These are phyloP conservation scores for Ambrosiella xylebori DNA, from an alignment of 2,329 filamentous ascomycete genomes.

Conservation along the genomic window DNA sequence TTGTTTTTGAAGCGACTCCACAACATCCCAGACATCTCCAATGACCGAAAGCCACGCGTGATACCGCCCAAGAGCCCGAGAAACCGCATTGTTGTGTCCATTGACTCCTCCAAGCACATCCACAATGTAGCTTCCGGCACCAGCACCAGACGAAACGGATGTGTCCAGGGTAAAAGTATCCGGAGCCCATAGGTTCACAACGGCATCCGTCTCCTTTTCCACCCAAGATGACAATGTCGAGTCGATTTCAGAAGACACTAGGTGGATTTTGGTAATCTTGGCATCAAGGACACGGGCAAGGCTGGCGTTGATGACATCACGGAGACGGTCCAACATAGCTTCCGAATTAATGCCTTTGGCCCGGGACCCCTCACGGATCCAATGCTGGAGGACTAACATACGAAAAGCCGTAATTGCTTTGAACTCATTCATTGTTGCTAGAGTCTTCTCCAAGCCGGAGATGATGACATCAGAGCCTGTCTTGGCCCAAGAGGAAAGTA, in stretches of 20 bases:
- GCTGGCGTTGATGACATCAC: conserved; percentile 50
- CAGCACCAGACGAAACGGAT: conserved; percentile 26
- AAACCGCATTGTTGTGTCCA: conserved; percentile 52
- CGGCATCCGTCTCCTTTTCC: conserved; percentile 30
- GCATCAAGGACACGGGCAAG: conserved; percentile 44
- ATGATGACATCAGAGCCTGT: conserved; percentile 42
- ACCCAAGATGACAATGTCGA: conserved; percentile 45
- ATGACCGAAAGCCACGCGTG: conserved; percentile 57
- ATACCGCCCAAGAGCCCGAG: conserved; percentile 45
- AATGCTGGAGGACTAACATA: conserved; percentile 52
- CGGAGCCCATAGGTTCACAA: conserved; percentile 48
- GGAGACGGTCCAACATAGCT: conserved; percentile 50
- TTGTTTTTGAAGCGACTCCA: conserved; percentile 47
- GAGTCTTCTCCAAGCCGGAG: conserved; percentile 40
- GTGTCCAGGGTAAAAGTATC: conserved; percentile 41
- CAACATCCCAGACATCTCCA: conserved; percentile 44
- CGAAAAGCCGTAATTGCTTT: conserved; percentile 52
- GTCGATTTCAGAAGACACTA: conserved; percentile 47
- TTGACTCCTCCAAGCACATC: conserved; percentile 52
- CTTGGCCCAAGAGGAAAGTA: conserved; percentile 46
- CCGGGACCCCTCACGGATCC: conserved; percentile 52
- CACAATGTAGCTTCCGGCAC: conserved; percentile 47
- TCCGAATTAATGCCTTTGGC: conserved; percentile 49
- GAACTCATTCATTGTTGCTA: conserved; percentile 47
- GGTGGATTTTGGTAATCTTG: conserved; percentile 46